Base-by-base conservation (phyloP, 495 filamentous ascomycete species). In the Penicillium nucicola region DNA sequence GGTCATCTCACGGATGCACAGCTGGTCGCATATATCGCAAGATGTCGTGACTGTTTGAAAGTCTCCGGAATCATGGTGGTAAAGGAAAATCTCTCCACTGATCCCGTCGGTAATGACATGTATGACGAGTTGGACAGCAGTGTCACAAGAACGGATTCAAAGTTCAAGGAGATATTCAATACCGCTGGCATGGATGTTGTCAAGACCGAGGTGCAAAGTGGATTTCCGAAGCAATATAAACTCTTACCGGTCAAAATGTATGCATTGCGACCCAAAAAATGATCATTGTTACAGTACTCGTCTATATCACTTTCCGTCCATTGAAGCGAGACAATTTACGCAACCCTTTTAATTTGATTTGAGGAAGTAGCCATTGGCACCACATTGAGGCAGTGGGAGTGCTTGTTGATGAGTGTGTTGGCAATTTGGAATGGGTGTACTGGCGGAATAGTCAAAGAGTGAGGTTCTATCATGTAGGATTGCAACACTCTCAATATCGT, bases 21-120 rank as follows among this genome's bases (percentile, higher is more conserved):
- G 67, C 62, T 95, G 8, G 79, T 83, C 10, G 71, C 56, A 13
- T 92, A 84, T 50, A 62, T 95, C 10, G 47, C 65, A 55, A 72
- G 84, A 34, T 87, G 87, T 59, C 74, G 67, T 42, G 55, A 56
- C 0, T 78, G 69, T 1, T 48, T 92, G 38, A 74, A 64, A 8
- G 56, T 57, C 0, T 48, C 31, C 3, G 69, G 85, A 50, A 65
- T 70, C 49, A 80, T 95, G 14, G 82, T 93, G 3, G 75, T 95
- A 12, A 95, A 95, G 74, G 90, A 95, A 76, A 95, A 95, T 62
- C 63, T 86, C 57, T 85, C 78, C 33, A 86, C 80, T 4, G 65
- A 76, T 47, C 65, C 62, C 0, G 44, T 67, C 20, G 71, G 69
- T 1, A 20, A 63, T n/a, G 89, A 95, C 69, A 60, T 85, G 9